phyloP scores from a whole-genome alignment of 768 basidiomycete species.

The Termitomyces sp. region DNA sequence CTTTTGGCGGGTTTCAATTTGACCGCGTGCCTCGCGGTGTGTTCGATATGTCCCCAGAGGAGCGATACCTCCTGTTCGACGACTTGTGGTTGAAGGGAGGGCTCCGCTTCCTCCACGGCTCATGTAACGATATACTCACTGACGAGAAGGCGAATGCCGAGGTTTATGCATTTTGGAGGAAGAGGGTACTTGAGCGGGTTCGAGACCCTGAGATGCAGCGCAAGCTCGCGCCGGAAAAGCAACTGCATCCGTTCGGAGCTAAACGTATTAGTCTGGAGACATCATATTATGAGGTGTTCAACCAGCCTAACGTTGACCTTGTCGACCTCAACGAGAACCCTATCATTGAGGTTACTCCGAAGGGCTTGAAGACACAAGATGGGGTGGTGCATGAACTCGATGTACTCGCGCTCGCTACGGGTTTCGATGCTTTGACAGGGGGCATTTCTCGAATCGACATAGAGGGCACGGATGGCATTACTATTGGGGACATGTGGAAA shows the following conservation, averaged over 20 bases:
- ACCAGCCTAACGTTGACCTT: constrained; percentile 21
- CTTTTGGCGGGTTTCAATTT: constrained; percentile 16
- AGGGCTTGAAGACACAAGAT: constrained; percentile 18
- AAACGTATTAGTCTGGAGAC: constrained; percentile 21
- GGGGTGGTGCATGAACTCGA: constrained; percentile 19
- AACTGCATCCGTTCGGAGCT: constrained; percentile 22
- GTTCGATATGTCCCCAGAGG: constrained; percentile 16
- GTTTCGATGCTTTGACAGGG: constrained; percentile 23
- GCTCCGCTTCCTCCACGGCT: constrained; percentile 18
- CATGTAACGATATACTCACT: constrained; percentile 12
- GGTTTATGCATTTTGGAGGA: constrained; percentile 23
- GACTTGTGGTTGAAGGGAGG: constrained; percentile 20
- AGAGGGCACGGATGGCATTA: constrained; percentile 14
- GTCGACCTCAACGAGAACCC: constrained; percentile 18
- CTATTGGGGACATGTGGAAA: constrained; percentile 20
- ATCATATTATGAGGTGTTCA: constrained; percentile 21
- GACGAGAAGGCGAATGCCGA: constrained; percentile 18
- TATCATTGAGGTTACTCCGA: constrained; percentile 17
- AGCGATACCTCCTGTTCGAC: constrained; percentile 18
- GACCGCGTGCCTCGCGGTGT: constrained; percentile 9
- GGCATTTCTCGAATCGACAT: constrained; percentile 20
- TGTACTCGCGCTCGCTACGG: constrained; percentile 20
- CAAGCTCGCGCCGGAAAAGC: constrained; percentile 19
- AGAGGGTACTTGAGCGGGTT: constrained; percentile 17
- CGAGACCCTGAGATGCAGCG: constrained; percentile 17